Percentiles rank a stretch among this genome's conserved stretches.
Evolutionary conservation across 441 rosid species (phyloP).

Genomic region (Pelargonium cotyledonis): DNA sequence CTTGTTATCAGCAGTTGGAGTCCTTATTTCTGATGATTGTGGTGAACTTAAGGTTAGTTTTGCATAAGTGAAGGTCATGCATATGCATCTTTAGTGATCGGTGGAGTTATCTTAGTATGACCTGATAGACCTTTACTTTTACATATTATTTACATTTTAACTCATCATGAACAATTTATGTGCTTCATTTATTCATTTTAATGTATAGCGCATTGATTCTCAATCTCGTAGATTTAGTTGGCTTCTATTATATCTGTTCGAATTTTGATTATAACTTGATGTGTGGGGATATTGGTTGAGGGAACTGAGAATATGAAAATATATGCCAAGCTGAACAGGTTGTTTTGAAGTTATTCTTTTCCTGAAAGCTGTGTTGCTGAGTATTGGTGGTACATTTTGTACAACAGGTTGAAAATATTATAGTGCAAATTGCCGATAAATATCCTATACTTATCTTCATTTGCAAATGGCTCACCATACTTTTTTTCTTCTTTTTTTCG

Average conservation of each 20-base stretch:
- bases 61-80: constrained; percentile 13
- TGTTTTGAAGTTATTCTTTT: not conserved
- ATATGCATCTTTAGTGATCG: constrained; percentile 12
- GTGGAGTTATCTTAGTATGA: constrained; percentile 11
- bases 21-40: constrained; percentile 39
- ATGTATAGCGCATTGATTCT: not conserved
- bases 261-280: constrained; percentile 3
- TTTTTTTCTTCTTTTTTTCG: too few species aligned
- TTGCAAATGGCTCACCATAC: too few species aligned
- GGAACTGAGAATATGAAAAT: not conserved
- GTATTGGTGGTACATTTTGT: not conserved
- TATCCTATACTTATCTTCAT: too few species aligned
- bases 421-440: not conserved
- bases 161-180: not conserved
- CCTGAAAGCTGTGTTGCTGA: not conserved
- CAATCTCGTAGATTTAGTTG: not conserved
- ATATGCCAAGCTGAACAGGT: not conserved
- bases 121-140: not conserved
- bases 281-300: not conserved
- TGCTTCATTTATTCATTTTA: not conserved
- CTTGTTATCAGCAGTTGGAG: constrained; percentile 60
- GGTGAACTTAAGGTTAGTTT: constrained; percentile 57
- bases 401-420: not conserved
- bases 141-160: not conserved
- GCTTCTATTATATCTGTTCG: not conserved